Conservation (phyloP, 1,139 yeast species). For the Sugiyamaella sp. region DNA sequence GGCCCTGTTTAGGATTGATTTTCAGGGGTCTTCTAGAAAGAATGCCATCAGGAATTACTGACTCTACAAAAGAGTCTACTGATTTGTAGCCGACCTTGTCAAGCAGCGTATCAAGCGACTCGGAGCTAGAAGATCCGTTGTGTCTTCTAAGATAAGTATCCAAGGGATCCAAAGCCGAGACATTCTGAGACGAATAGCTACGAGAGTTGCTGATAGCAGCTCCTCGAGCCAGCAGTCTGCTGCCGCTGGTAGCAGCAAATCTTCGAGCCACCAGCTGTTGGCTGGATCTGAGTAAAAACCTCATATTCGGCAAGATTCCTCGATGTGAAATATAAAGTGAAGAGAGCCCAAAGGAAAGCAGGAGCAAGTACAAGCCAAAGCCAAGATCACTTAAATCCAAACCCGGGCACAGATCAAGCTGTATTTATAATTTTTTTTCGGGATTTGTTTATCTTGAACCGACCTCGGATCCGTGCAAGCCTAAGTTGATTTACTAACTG, state of each 20-base stretch:
- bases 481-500: too few relatives aligned
- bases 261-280: constrained; percentile 7
- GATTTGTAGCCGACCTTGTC: constrained; percentile 64
- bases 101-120: constrained; percentile 67
- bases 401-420: background rate
- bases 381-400: too few relatives aligned
- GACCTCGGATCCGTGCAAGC: constrained; percentile 2
- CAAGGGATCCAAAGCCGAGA: constrained; percentile 44
- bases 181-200: background rate
- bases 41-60: constrained; percentile 79
- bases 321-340: too few relatives aligned
- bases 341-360: background rate
- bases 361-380: background rate
- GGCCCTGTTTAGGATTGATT: constrained; percentile 69
- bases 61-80: constrained; percentile 66
- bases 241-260: background rate
- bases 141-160: constrained; percentile 93
- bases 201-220: constrained; percentile 4
- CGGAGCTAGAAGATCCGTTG: constrained; percentile 74
- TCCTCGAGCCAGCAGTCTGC: background rate
- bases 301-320: constrained; percentile 1
- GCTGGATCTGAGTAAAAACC: constrained; percentile 9
- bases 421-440: background rate
- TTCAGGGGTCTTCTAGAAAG: constrained; percentile 66
- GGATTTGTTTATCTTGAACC: background rate